Evolutionary conservation across 495 filamentous ascomycete species (phyloP).

Genomic region (Aspergillus asperescens): DNA sequence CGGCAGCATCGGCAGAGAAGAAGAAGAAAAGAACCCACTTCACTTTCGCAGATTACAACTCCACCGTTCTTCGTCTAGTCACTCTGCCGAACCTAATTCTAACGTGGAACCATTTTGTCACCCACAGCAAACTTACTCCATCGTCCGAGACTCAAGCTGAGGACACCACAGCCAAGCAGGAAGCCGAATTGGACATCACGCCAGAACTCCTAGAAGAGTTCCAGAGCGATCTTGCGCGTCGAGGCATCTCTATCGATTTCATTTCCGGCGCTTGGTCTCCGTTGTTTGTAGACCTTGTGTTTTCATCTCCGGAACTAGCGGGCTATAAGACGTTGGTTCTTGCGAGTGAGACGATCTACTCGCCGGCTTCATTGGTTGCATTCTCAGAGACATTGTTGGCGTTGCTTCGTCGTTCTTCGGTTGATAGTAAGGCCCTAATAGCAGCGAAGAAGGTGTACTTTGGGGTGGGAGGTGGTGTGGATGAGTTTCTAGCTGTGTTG

Average conservation of each 20-base stretch:
- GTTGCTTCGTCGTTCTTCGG: conserved; percentile 51
- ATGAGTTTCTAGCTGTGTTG: conserved; percentile 72
- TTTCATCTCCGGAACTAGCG: conserved; percentile 11
- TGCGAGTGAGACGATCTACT: conserved; percentile 95
- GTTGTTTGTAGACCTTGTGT: conserved; percentile 58
- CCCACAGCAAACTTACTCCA: conserved; percentile 11
- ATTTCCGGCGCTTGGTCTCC: conserved; percentile 80
- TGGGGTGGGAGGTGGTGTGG: conserved; percentile 88
- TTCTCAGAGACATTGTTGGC: conserved; percentile 71
- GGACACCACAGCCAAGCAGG: not conserved
- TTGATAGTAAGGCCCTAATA: conserved; percentile 60
- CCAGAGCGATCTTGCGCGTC: conserved; percentile 47
- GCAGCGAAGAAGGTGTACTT: conserved; percentile 95
- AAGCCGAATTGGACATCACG: conserved; percentile 58
- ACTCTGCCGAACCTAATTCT: conserved; percentile 86
- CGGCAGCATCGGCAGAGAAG: conserved; percentile 12
- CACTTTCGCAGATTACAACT: conserved; percentile 85
- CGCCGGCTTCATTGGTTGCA: conserved; percentile 61
- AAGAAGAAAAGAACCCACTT: conserved; percentile 47
- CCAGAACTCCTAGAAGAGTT: conserved; percentile 58
- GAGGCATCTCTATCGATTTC: conserved; percentile 60
- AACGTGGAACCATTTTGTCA: conserved; percentile 55
- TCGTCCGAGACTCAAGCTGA: not conserved
- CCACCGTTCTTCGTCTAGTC: conserved; percentile 74
- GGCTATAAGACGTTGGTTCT: conserved; percentile 52